These are phyloP conservation scores for Diaporthe eres DNA, from an alignment of 2,329 filamentous ascomycete genomes.

Conservation along the genomic window DNA sequence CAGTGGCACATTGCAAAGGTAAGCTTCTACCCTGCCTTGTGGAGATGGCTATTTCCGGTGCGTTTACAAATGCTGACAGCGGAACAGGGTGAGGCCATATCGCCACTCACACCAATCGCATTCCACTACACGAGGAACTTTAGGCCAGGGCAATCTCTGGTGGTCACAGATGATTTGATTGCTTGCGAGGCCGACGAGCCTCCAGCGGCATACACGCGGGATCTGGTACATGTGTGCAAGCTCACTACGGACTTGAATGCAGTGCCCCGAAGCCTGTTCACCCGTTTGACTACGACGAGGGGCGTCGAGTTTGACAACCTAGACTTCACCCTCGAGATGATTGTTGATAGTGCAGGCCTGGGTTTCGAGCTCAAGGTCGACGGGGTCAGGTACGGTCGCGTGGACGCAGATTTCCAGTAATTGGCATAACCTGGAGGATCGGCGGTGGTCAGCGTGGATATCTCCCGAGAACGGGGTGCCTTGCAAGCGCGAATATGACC, in stretches of 20 bases:
- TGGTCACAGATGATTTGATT: conserved; percentile 86
- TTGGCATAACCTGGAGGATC: not conserved
- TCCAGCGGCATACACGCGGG: conserved; percentile 70
- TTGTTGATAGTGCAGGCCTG: conserved; percentile 81
- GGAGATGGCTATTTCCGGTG: not conserved
- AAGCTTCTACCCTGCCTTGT: conserved; percentile 43
- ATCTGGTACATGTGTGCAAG: conserved; percentile 81
- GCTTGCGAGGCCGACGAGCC: conserved; percentile 79
- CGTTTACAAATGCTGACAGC: conserved; percentile 8
- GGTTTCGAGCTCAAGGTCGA: conserved; percentile 86
- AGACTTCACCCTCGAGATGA: conserved; percentile 87
- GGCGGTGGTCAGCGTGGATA: not conserved
- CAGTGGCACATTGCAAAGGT: conserved; percentile 89
- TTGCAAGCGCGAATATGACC: not conserved
- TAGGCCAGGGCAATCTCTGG: conserved; percentile 80
- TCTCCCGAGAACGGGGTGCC: not conserved
- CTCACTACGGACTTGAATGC: conserved; percentile 84
- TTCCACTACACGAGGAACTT: conserved; percentile 92
- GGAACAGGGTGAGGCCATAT: conserved; percentile 78
- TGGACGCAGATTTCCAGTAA: conserved; percentile 83
- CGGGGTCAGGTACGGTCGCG: conserved; percentile 81
- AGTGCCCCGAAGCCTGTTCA: conserved; percentile 81
- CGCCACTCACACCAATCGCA: conserved; percentile 79
- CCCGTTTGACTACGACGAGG: conserved; percentile 81
- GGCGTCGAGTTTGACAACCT: conserved; percentile 87